phyloP scores from a whole-genome alignment of 208 protist genomes.

The Trypanosoma avium region DNA sequence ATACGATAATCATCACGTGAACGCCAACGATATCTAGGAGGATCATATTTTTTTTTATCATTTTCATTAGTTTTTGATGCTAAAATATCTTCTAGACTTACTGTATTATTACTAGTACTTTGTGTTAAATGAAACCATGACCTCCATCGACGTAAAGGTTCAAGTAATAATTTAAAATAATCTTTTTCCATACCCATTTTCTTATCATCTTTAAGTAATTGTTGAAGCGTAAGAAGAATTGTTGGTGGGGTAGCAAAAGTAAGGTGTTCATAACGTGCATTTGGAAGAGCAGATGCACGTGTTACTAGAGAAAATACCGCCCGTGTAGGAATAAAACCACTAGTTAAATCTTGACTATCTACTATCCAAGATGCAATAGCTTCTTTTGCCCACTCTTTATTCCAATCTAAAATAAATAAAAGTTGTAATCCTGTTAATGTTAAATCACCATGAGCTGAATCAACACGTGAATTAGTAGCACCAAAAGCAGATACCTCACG shows the following conservation, averaged over 20 bases:
- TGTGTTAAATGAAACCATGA: constrained; percentile 79
- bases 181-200: constrained; percentile 40
- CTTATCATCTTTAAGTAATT: constrained; percentile 46
- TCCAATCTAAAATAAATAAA: constrained; percentile 69
- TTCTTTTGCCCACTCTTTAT: constrained; percentile 82
- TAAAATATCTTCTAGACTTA: constrained; percentile 9
- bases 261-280: constrained; percentile 55
- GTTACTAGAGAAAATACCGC: constrained; percentile 36
- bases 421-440: constrained; percentile 66
- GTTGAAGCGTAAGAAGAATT: constrained; percentile 57
- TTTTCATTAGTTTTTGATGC: background rate
- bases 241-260: constrained; percentile 60
- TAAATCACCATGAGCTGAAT: constrained; percentile 60
- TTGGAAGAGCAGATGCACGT: constrained; percentile 39
- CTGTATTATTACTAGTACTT: constrained; percentile 29
- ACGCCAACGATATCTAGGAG: constrained; percentile 71
- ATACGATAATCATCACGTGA: constrained; percentile 53
- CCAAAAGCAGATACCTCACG: constrained; percentile 40
- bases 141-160: constrained; percentile 56
- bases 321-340: constrained; percentile 66
- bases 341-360: constrained; percentile 51
- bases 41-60: constrained; percentile 19
- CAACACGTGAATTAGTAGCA: constrained; percentile 61
- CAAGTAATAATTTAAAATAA: constrained; percentile 59
- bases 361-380: constrained; percentile 73